These are phyloP conservation scores for Apiospora rasikravindrae DNA, from an alignment of 2,329 filamentous ascomycete genomes.

Conservation along the genomic window DNA sequence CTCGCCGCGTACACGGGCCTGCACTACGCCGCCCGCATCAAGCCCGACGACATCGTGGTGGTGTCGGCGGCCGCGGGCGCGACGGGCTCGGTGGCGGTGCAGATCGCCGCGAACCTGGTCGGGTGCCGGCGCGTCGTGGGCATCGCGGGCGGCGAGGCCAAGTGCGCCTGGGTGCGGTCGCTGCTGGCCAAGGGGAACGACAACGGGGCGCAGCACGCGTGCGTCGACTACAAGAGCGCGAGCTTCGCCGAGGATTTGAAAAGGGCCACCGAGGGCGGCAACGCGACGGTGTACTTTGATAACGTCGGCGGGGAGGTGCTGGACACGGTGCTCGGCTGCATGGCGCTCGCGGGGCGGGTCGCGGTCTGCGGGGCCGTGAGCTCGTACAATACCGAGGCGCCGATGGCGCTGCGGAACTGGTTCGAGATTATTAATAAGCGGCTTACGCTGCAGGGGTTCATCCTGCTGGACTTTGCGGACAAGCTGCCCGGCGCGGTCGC, in stretches of 20 bases:
- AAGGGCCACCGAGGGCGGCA: conserved; percentile 48
- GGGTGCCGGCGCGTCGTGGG: conserved; percentile 78
- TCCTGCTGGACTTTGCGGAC: conserved; percentile 46
- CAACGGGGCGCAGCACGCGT: conserved; percentile 85
- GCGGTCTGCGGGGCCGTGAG: conserved; percentile 41
- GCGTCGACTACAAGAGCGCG: conserved; percentile 67
- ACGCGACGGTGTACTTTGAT: conserved; percentile 69
- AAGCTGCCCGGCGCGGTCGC: conserved; percentile 31
- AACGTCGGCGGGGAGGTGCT: conserved; percentile 60
- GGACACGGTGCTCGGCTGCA: conserved; percentile 42
- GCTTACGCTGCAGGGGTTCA: conserved; percentile 49
- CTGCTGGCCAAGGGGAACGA: conserved; percentile 58
- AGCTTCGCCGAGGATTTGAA: conserved; percentile 65
- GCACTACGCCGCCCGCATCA: conserved; percentile 52
- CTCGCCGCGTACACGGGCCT: conserved; percentile 54
- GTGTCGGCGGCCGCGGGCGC: conserved; percentile 80
- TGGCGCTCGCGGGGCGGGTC: conserved; percentile 32
- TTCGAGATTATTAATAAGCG: conserved; percentile 48
- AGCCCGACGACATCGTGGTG: conserved; percentile 82
- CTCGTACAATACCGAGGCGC: conserved; percentile 44
- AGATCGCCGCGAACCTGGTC: conserved; percentile 78
- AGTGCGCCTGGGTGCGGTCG: conserved; percentile 68
- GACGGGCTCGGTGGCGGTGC: conserved; percentile 82
- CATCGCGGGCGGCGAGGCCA: conserved; percentile 75
- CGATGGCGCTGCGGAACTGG: conserved; percentile 46